Percentiles rank a stretch among this genome's conserved stretches.
Evolutionary conservation across 306 rosid species (phyloP).

Genomic region (Cicer arietinum): DNA sequence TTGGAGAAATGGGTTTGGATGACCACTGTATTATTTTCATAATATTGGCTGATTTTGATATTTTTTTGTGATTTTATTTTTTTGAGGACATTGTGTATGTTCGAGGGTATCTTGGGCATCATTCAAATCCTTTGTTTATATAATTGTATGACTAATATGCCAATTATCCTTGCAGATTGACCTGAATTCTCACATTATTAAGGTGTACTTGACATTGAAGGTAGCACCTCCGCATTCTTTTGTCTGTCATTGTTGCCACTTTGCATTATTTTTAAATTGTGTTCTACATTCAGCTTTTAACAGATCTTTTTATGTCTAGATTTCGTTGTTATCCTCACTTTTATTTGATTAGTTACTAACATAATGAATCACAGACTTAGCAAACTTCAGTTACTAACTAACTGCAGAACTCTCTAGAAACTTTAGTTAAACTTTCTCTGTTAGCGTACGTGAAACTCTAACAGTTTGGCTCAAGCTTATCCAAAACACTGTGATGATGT

Average conservation of each 20-base stretch:
- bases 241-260: slow-evolving; percentile 3
- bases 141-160: slow-evolving; percentile 42
- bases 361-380: neutral
- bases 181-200: slow-evolving; percentile 79
- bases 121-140: slow-evolving; percentile 21
- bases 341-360: slow-evolving; percentile 17
- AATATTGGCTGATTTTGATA: slow-evolving; percentile 3
- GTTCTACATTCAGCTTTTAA: slow-evolving; percentile 17
- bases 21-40: neutral
- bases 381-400: neutral
- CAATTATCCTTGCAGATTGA: slow-evolving; percentile 75
- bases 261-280: slow-evolving; percentile 21
- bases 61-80: neutral
- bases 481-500: slow-evolving; percentile 6
- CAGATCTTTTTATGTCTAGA: slow-evolving; percentile 1
- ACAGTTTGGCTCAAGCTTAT: neutral
- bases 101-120: slow-evolving; percentile 8
- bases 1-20: slow-evolving; percentile 32
- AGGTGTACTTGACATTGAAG: slow-evolving; percentile 90
- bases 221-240: slow-evolving; percentile 49
- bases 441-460: neutral
- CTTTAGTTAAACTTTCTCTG: neutral
- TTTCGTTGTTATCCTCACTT: neutral
- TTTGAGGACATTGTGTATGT: slow-evolving; percentile 22
- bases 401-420: neutral